A percentile compares a stretch with the other conserved stretches of the same genome.
These are phyloP conservation scores for Betula pendula DNA, from an alignment of 306 rosid species.

Conservation along the genomic window DNA sequence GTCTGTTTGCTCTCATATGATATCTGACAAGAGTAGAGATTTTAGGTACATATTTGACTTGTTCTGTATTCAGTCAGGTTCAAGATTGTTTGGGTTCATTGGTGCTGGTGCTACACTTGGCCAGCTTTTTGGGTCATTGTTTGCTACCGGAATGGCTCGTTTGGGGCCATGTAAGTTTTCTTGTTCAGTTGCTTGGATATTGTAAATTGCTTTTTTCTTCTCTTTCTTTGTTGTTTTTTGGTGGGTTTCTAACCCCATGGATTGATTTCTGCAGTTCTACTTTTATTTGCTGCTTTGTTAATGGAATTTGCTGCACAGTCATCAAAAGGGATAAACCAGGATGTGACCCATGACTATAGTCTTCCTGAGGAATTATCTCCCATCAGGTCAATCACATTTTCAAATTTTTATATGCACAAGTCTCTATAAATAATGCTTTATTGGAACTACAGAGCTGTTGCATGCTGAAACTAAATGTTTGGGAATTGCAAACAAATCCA, in stretches of 20 bases:
- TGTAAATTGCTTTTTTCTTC: slow-evolving; percentile 23
- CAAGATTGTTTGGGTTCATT: slow-evolving; percentile 95
- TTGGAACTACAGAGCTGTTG: background rate
- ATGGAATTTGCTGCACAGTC: slow-evolving; percentile 94
- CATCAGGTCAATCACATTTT: slow-evolving; percentile 56
- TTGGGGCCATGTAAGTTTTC: slow-evolving; percentile 81
- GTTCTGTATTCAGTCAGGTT: slow-evolving; percentile 88
- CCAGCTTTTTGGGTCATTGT: slow-evolving; percentile 87
- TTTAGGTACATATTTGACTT: slow-evolving; percentile 34
- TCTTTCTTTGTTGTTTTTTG: slow-evolving; percentile 11
- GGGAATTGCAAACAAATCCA: background rate
- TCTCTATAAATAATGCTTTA: background rate
- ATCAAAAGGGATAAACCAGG: slow-evolving; percentile 71
- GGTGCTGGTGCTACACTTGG: slow-evolving; percentile 99
- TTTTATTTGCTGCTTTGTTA: slow-evolving; percentile 80
- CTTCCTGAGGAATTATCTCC: slow-evolving; percentile 58
- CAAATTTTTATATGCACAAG: background rate
- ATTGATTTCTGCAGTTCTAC: slow-evolving; percentile 58
- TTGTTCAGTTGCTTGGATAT: slow-evolving; percentile 17
- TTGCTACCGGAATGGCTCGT: slow-evolving; percentile 94
- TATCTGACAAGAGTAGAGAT: slow-evolving; percentile 26
- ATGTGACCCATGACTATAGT: slow-evolving; percentile 42
- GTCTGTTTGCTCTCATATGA: slow-evolving; percentile 38
- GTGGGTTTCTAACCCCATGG: slow-evolving; percentile 7
- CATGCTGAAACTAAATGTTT: background rate